A percentile compares a stretch with the other conserved stretches of the same genome.
phyloP scores from a whole-genome alignment of 768 basidiomycete genomes.

The Glaciozyma martinii region DNA sequence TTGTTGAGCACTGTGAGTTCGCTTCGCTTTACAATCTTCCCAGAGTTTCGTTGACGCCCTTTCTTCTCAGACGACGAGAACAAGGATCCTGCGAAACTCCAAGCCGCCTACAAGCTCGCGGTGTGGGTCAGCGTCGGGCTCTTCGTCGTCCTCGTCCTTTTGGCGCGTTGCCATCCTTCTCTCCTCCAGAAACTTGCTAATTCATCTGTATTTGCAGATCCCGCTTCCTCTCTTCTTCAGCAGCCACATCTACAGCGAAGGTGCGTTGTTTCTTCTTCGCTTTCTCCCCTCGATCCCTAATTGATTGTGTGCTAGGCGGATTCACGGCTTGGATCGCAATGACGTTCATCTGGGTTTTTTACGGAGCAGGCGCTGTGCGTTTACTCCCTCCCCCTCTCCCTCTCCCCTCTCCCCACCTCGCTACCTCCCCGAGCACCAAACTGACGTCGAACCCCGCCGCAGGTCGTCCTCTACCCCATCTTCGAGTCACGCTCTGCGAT shows the following conservation, averaged over 20 bases:
- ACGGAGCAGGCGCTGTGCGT: not conserved
- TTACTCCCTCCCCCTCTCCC: not conserved
- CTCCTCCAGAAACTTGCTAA: not conserved
- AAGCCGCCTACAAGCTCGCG: not conserved
- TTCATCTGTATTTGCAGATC: not conserved
- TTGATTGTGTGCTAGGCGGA: too few relatives aligned
- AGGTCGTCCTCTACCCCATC: constrained; percentile 12
- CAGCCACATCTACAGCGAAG: constrained; percentile 9
- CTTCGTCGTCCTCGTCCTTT: constrained; percentile 8
- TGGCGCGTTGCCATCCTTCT: not conserved
- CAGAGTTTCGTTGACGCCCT: too few relatives aligned
- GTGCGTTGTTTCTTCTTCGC: too few relatives aligned
- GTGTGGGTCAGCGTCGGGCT: not conserved
- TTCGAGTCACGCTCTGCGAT: not conserved
- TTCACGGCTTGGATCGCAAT: constrained; percentile 12
- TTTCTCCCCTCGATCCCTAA: too few relatives aligned
- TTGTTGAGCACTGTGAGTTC: not conserved
- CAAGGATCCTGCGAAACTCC: not conserved
- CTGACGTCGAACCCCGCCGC: too few relatives aligned
- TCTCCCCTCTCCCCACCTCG: not conserved
- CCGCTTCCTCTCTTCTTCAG: constrained; percentile 10
- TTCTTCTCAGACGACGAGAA: not conserved
- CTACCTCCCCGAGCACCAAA: too few relatives aligned
- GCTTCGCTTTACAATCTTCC: not conserved
- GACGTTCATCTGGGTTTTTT: constrained; percentile 10